Percentiles rank a stretch among this genome's conserved stretches.
phyloP scores from a whole-genome alignment of 164 flowering plant species.

The Vitis labrusca region DNA sequence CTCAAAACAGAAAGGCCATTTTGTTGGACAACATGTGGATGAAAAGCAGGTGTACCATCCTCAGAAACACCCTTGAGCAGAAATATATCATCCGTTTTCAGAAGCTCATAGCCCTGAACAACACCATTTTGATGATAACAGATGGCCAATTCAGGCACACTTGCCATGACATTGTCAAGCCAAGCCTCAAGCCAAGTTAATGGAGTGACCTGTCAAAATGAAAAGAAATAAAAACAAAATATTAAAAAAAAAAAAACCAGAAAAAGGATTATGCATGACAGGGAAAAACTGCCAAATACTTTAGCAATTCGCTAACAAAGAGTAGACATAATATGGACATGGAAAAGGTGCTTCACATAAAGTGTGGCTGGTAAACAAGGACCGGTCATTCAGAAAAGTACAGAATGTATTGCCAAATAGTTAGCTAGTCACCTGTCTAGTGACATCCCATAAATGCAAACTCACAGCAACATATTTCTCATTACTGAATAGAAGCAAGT shows the following conservation, averaged over 20 bases:
- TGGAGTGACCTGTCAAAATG: constrained; percentile 69
- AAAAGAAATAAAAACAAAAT: background rate
- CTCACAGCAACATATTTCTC: constrained; percentile 94
- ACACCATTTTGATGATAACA: constrained; percentile 96
- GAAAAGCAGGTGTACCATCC: constrained; percentile 93
- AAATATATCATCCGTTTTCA: constrained; percentile 94
- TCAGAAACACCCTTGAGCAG: constrained; percentile 84
- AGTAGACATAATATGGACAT: background rate
- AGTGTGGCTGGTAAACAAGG: no score
- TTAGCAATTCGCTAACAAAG: background rate
- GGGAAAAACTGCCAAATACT: no score
- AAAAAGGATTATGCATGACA: background rate
- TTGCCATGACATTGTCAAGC: constrained; percentile 99
- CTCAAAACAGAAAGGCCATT: constrained; percentile 94
- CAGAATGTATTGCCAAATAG: background rate
- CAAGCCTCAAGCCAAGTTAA: constrained; percentile 98
- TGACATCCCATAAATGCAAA: constrained; percentile 93
- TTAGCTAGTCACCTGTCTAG: constrained; percentile 47
- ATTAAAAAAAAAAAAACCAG: background rate
- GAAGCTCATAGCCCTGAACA: constrained; percentile 93
- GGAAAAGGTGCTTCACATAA: background rate
- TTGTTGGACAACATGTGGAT: constrained; percentile 96
- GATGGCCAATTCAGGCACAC: constrained; percentile 95
- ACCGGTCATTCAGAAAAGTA: no score
- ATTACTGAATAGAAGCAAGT: constrained; percentile 89